Evolutionary conservation across 2,329 filamentous ascomycete species (phyloP).

Genomic region (Dactylonectria macrodidyma): DNA sequence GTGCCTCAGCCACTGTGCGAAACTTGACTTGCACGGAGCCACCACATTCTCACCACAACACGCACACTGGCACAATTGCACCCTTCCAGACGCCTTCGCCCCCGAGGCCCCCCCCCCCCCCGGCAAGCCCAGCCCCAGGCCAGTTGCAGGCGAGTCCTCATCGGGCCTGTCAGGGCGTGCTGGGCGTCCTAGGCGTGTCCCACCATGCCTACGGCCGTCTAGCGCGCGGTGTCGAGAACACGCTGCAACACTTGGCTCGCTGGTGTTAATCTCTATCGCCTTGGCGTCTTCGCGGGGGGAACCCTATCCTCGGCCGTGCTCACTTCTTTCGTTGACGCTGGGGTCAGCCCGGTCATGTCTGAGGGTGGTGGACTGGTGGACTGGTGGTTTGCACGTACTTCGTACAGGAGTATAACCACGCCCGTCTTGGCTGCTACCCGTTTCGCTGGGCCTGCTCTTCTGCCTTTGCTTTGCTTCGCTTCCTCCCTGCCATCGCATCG

Average conservation of each 20-base stretch:
- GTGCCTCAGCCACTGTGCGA: background rate
- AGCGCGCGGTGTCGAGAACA: constrained; percentile 1
- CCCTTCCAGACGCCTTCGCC: constrained; percentile 13
- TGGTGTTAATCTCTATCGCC: constrained; percentile 32
- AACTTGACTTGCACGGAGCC: background rate
- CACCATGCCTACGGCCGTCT: constrained; percentile 21
- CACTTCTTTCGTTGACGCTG: constrained; percentile 15
- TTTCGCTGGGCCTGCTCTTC: constrained; percentile 10
- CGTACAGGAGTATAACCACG: constrained; percentile 22
- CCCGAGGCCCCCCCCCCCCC: background rate
- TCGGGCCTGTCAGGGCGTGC: constrained; percentile 3
- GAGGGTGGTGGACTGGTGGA: background rate
- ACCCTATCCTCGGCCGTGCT: constrained; percentile 25
- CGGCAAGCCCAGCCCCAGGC: background rate
- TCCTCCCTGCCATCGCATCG: constrained; percentile 26
- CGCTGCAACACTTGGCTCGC: background rate
- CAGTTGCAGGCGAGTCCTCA: background rate
- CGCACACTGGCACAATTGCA: background rate
- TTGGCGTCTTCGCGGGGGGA: constrained; percentile 28
- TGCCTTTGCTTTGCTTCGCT: constrained; percentile 13
- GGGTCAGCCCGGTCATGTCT: constrained; percentile 23
- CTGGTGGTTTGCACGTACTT: constrained; percentile 19
- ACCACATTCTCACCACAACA: background rate
- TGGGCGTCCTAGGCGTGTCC: constrained; percentile 14
- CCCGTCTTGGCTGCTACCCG: constrained; percentile 18